Percentiles rank a stretch among this genome's conserved stretches.
Conservation (phyloP, 371 early-diverging fungal species). For the Mucor ambiguus region DNA sequence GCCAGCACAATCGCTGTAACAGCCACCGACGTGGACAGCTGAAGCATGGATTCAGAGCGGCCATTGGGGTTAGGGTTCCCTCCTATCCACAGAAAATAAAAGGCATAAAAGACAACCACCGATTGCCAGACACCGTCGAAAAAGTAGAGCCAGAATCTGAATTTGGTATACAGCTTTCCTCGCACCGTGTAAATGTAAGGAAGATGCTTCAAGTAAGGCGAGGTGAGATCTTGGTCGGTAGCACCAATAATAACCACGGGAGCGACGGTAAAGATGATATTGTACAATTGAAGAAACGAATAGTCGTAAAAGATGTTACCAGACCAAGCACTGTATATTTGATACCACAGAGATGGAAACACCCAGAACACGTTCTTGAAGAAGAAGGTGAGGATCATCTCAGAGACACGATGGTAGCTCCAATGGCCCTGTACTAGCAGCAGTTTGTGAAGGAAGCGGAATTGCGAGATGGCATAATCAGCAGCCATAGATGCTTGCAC, state of each 20-base stretch:
- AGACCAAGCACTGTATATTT: conserved; percentile 81
- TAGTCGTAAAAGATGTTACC: conserved; percentile 89
- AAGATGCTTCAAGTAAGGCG: conserved; percentile 58
- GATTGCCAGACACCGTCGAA: conserved; percentile 77
- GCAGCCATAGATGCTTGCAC: conserved; percentile 89
- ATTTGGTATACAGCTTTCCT: conserved; percentile 59
- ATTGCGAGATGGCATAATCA: conserved; percentile 90
- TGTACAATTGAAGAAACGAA: conserved; percentile 80
- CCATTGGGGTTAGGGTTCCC: conserved; percentile 47
- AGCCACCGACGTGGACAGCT: conserved; percentile 66
- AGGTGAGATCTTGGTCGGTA: conserved; percentile 66
- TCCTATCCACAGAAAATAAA: conserved; percentile 49
- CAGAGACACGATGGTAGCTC: conserved; percentile 88
- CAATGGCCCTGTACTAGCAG: conserved; percentile 87
- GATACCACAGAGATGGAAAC: conserved; percentile 82
- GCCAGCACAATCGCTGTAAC: conserved; percentile 69
- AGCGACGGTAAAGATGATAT: conserved; percentile 75
- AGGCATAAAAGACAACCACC: conserved; percentile 64
- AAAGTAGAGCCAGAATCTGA: conserved; percentile 66
- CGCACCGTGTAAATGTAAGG: conserved; percentile 66
- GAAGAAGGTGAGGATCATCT: conserved; percentile 89
- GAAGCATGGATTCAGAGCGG: conserved; percentile 40
- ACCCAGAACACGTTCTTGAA: conserved; percentile 94
- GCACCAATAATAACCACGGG: conserved; percentile 66
- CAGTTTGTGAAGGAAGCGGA: conserved; percentile 83